Percentiles rank a stretch among this genome's conserved stretches.
phyloP scores from a whole-genome alignment of 2,329 filamentous ascomycete species.

The Ambrosiella xylebori region DNA sequence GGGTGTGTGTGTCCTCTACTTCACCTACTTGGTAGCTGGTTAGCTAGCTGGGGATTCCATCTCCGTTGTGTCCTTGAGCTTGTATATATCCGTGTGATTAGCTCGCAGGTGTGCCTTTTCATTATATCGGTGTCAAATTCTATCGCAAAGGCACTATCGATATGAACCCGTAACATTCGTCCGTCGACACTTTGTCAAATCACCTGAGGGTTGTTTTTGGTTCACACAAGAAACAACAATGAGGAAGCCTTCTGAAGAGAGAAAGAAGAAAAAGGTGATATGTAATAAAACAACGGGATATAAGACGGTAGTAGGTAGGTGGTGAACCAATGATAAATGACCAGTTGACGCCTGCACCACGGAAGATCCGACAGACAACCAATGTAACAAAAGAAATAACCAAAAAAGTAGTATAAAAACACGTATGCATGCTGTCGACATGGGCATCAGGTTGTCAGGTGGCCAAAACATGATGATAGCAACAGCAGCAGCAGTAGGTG shows the following conservation, averaged over 20 bases:
- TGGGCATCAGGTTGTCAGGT: neutral
- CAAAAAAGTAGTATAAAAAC: conserved; percentile 5
- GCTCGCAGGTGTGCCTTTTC: too few relatives aligned
- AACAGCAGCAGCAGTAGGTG: neutral
- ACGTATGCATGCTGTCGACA: neutral
- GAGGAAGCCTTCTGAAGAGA: neutral
- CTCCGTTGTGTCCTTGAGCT: too few relatives aligned
- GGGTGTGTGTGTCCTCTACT: neutral
- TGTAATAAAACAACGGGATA: conserved; percentile 12
- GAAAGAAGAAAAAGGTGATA: conserved; percentile 9
- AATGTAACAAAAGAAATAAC: conserved; percentile 11
- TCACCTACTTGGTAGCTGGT: neutral
- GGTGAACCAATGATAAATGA: conserved; percentile 9
- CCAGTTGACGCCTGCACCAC: conserved; percentile 10
- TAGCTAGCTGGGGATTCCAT: too few relatives aligned
- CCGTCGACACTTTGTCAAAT: neutral
- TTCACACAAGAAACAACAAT: conserved; percentile 1
- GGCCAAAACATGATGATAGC: conserved; percentile 2
- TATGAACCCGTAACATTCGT: neutral
- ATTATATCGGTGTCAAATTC: too few relatives aligned
- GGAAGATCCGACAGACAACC: conserved; percentile 5
- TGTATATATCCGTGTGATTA: too few relatives aligned
- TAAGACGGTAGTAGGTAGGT: conserved; percentile 10
- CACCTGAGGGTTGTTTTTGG: neutral
- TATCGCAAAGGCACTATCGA: too few relatives aligned